Evolutionary conservation across 2,329 filamentous ascomycete species (phyloP), one percentile per base, ranked within the genome.

Genomic region (Zymoseptoria crescenta): DNA sequence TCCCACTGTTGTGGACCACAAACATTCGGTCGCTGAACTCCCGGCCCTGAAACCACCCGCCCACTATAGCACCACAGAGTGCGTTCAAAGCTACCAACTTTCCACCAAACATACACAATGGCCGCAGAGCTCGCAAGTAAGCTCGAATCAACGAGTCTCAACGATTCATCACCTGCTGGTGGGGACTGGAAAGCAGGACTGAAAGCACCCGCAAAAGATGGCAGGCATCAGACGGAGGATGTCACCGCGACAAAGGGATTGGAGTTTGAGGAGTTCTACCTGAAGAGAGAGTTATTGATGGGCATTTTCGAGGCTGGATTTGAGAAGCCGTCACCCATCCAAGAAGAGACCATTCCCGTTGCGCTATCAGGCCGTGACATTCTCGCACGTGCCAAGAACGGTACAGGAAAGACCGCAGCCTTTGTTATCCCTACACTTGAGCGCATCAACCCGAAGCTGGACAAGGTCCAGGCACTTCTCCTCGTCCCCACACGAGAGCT

Each of bases 221-320:
- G 80, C 69, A 83, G 89, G 76, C 85, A 87, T 68, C 89, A 94
- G 76, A 94, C 89, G 65, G 89, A 93, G 89, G 94, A 99, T 88
- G 95, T 99, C 62, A 97, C 93, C 59, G 92, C 91, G 70, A 99
- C 93, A 30, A 97, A 96, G 79, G 94, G 94, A 62, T 82, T 99
- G 63, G 94, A 99, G 69, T 99, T 96, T 72, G 95, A 99, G 76
- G 90, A 97, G 67, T 96, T 99, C 74, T 89, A 88, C 66, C 87
- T 99, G 69, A 96, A 96, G 80, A 84, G 94, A 73, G 90, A 96
- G 73, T 80, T 99, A 62, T 85, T 99, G 79, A 99, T 97, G 93
- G 94, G 94, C 63, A 97, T 99, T 67, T 99, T 97, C 75, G 94
- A 99, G 79, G 94, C 94, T 67, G 94, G 94, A 64, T 99, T 96